Evolutionary conservation across 495 filamentous ascomycete species (phyloP).

Genomic region (Alectoria sarmentosa): DNA sequence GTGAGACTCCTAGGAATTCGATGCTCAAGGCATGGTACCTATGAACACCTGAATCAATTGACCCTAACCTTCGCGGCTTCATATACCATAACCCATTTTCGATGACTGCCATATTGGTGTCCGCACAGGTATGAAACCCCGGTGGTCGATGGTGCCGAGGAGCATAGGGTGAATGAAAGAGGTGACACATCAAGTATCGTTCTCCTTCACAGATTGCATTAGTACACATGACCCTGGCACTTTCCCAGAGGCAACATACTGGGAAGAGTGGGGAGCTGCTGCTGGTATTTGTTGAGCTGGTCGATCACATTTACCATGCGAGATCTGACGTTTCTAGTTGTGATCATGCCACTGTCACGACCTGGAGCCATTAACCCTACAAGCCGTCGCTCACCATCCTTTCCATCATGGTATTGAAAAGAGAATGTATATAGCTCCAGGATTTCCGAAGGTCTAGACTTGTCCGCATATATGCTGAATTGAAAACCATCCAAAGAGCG

Average conservation of each 20-base stretch:
- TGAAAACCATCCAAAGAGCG: constrained; percentile 39
- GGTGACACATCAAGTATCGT: constrained; percentile 37
- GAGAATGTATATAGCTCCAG: constrained; percentile 47
- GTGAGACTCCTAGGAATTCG: constrained; percentile 1
- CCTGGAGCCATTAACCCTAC: constrained; percentile 34
- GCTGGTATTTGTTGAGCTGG: constrained; percentile 33
- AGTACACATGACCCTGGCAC: not conserved
- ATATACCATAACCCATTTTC: constrained; percentile 33
- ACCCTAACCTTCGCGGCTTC: constrained; percentile 28
- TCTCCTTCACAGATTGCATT: constrained; percentile 27
- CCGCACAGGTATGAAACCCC: constrained; percentile 33
- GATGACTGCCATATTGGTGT: constrained; percentile 34
- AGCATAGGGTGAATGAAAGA: constrained; percentile 42
- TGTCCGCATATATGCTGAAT: constrained; percentile 39
- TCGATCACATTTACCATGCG: constrained; percentile 37
- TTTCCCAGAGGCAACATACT: constrained; percentile 26
- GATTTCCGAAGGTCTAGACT: constrained; percentile 32
- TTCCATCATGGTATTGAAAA: constrained; percentile 36
- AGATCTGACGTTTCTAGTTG: constrained; percentile 32
- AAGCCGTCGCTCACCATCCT: constrained; percentile 25
- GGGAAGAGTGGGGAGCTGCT: constrained; percentile 39
- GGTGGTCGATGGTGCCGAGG: constrained; percentile 35
- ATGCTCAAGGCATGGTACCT: constrained; percentile 22
- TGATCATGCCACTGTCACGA: constrained; percentile 32
- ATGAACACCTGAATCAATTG: constrained; percentile 36